Base-by-base conservation (phyloP, 139 green algal species). In the Pycnococcus provasolii region DNA sequence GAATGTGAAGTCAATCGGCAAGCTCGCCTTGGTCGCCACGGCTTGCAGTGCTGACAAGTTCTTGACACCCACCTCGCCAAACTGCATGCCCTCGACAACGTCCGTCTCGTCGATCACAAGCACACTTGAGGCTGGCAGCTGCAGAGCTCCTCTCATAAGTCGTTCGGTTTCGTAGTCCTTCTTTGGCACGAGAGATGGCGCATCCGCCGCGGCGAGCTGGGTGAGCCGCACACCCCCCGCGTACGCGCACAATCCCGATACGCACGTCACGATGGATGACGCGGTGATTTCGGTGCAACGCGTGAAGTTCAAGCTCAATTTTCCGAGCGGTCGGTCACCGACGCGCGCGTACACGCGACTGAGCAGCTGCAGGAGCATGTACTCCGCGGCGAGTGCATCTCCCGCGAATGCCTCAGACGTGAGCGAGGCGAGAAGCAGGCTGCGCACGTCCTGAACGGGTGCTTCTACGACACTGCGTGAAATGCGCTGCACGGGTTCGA, bases 141-240 rank as follows among this genome's bases (percentile, higher is more conserved):
- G 65, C 11, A 71, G 45, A 44, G 53, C 53, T 39, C 65, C 65
- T n/a, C 45, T 44, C 6, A 44, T 50, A 9, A 71, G 53, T 2
- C 65, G 65, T 26, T 71, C 53, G 44, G 6, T n/a, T 1, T 40
- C 65, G 43, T 71, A 71, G 39, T 71, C 65, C 3, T 71, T 68
- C 48, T 60, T 68, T 2, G 62, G 62, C 26, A 40, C 2, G 48
- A 48, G 60, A 11, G 45, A 13, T 9, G 48, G 47, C 5, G 62
- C 45, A n/a, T 68, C 48, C 62, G 3, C 37, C 42, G 11, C 8
- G 6, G n/a, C 48, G 62, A 45, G 6, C 41, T 1, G 60, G 2
- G 2, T 46, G 2, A 4, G n/a, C 47, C 6, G 60, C 42, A 6
- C 26, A 48, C 13, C 2, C 41, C 11, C 48, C 43, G n/a, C 58